Evolutionary conservation across 345 rosid genomes (phyloP).

Genomic region (Microthlaspi erraticum): DNA sequence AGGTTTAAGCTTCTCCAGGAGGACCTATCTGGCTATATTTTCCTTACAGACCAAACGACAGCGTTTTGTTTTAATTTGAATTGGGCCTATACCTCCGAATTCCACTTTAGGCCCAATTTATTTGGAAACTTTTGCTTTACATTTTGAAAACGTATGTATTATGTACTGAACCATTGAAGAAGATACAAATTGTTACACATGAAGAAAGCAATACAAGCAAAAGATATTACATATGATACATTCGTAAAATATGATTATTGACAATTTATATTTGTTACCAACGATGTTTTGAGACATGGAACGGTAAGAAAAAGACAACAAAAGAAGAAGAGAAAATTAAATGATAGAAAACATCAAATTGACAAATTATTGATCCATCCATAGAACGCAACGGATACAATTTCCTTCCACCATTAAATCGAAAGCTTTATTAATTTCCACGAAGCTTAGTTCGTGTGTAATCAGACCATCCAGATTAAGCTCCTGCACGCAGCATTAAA

Average conservation of each 20-base stretch:
- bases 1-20: constrained; percentile 37
- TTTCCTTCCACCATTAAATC: constrained; percentile 54
- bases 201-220: neutral
- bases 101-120: constrained; percentile 8
- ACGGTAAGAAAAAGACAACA: neutral
- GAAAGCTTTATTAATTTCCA: constrained; percentile 67
- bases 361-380: constrained; percentile 61
- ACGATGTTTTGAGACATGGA: neutral
- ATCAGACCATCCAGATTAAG: constrained; percentile 54
- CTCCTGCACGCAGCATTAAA: constrained; percentile 50
- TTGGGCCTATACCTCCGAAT: neutral
- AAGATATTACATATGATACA: neutral
- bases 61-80: neutral
- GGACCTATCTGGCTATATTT: constrained; percentile 22
- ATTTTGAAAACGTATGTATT: too few relatives aligned
- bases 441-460: constrained; percentile 56
- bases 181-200: neutral
- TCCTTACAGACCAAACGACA: constrained; percentile 27
- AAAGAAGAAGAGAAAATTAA: too few relatives aligned
- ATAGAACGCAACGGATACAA: constrained; percentile 59
- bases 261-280: neutral
- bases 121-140: too few relatives aligned
- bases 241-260: neutral
- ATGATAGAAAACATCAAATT: neutral
- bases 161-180: neutral